Conservation (phyloP, 805 yeast genomes). For the Kodamaea kakaduensis region DNA sequence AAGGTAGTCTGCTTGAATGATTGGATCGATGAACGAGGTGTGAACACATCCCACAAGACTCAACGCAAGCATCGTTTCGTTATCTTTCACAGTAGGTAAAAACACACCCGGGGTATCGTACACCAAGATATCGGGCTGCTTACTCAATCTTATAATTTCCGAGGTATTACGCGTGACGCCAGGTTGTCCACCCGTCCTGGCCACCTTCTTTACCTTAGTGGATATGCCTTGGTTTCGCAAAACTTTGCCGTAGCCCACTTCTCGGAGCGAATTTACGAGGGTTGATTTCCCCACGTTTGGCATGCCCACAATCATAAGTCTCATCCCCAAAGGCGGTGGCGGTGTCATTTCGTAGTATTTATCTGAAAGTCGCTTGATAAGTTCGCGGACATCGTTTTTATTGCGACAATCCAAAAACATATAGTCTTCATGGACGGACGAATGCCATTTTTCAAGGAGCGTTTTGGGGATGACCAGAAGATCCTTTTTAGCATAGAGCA, state of each 20-base stretch:
- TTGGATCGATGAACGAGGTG: slow-evolving; percentile 69
- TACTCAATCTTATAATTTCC: slow-evolving; percentile 62
- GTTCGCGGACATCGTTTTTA: slow-evolving; percentile 42
- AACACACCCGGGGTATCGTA: slow-evolving; percentile 94
- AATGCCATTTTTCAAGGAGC: slow-evolving; percentile 33
- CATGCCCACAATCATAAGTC: slow-evolving; percentile 83
- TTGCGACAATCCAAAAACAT: slow-evolving; percentile 58
- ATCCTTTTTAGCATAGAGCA: slow-evolving; percentile 78
- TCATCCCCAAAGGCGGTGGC: slow-evolving; percentile 78
- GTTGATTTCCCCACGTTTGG: slow-evolving; percentile 98
- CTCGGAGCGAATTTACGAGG: slow-evolving; percentile 68
- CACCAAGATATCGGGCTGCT: slow-evolving; percentile 60
- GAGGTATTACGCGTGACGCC: slow-evolving; percentile 85
- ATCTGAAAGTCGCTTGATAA: slow-evolving; percentile 49
- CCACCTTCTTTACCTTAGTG: slow-evolving; percentile 53
- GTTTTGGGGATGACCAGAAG: slow-evolving; percentile 43
- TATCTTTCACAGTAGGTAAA: slow-evolving; percentile 63
- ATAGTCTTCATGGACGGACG: slow-evolving; percentile 24
- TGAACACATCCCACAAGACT: slow-evolving; percentile 74
- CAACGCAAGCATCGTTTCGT: slow-evolving; percentile 70
- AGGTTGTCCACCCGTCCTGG: slow-evolving; percentile 80
- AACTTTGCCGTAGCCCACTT: slow-evolving; percentile 29
- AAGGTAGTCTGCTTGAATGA: slow-evolving; percentile 80
- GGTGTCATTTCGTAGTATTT: slow-evolving; percentile 48
- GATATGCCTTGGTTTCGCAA: slow-evolving; percentile 25